A percentile compares a stretch with the other conserved stretches of the same genome.
Conservation (phyloP, 768 basidiomycete genomes). For the Flagelloscypha sp. region DNA sequence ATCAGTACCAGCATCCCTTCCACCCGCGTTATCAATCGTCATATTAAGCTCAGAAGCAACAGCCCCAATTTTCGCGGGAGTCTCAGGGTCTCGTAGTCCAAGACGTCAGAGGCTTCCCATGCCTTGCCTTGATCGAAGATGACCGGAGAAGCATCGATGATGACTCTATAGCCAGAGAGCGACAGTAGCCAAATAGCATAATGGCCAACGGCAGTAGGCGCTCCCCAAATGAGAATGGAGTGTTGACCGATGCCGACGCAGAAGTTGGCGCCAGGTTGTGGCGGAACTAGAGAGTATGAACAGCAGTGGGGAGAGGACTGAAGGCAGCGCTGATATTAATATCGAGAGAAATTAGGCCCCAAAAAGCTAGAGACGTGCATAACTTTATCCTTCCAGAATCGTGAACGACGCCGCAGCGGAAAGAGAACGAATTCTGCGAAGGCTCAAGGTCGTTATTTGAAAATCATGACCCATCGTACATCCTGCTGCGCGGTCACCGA, state of each 20-base stretch:
- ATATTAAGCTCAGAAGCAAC: background rate
- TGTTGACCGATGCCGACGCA: background rate
- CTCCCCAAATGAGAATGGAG: slow-evolving; percentile 1
- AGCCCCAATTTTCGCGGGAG: background rate
- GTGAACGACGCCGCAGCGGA: slow-evolving; percentile 3
- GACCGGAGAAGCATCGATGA: slow-evolving; percentile 5
- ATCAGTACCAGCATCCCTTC: background rate
- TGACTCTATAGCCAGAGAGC: slow-evolving; percentile 5
- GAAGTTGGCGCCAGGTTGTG: background rate
- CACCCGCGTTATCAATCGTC: background rate
- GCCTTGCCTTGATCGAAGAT: slow-evolving; percentile 4
- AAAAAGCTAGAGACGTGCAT: no score
- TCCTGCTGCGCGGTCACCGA: slow-evolving; percentile 7
- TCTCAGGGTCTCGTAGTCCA: slow-evolving; percentile 5
- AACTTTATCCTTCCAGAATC: background rate
- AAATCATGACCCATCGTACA: slow-evolving; percentile 1
- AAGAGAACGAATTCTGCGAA: slow-evolving; percentile 5
- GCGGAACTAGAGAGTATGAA: slow-evolving; percentile 3
- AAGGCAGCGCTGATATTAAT: slow-evolving; percentile 1
- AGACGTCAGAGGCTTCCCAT: slow-evolving; percentile 3
- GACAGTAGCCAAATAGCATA: slow-evolving; percentile 5
- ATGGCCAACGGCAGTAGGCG: slow-evolving; percentile 4
- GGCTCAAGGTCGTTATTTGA: background rate
- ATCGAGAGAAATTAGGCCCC: no score
- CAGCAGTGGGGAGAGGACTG: slow-evolving; percentile 1